phyloP scores from a whole-genome alignment of 805 yeast genomes.

The Pichia occidentalis region DNA sequence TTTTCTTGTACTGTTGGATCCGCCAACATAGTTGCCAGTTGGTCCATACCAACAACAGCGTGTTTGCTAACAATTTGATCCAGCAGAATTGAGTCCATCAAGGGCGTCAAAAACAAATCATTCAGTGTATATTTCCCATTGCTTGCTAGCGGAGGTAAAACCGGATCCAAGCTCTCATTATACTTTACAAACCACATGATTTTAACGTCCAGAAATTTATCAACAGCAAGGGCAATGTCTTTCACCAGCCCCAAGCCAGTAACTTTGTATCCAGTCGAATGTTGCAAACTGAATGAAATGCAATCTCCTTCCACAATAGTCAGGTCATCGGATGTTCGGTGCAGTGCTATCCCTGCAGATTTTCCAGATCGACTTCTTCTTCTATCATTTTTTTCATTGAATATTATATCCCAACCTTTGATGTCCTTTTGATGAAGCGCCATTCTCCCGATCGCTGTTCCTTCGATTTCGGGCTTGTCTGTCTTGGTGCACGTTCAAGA shows the following conservation, averaged over 20 bases:
- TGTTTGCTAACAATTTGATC: slow-evolving; percentile 39
- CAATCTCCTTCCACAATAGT: slow-evolving; percentile 49
- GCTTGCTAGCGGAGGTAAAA: slow-evolving; percentile 23
- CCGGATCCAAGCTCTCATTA: slow-evolving; percentile 26
- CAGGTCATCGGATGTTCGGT: slow-evolving; percentile 40
- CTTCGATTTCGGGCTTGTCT: neutral
- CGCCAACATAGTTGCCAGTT: neutral
- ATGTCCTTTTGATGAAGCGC: slow-evolving; percentile 23
- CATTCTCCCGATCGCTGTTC: no score
- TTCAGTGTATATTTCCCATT: slow-evolving; percentile 25
- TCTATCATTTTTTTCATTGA: slow-evolving; percentile 12
- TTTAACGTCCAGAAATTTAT: slow-evolving; percentile 40
- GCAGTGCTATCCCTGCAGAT: slow-evolving; percentile 26
- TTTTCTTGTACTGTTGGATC: no score
- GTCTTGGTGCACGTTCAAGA: no score
- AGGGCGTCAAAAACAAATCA: slow-evolving; percentile 53
- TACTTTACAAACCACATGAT: slow-evolving; percentile 43
- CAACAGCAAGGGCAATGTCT: slow-evolving; percentile 46
- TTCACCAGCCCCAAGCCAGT: slow-evolving; percentile 40
- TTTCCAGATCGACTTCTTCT: slow-evolving; percentile 22
- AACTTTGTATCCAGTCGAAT: slow-evolving; percentile 22
- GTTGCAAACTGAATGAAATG: slow-evolving; percentile 29
- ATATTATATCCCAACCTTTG: slow-evolving; percentile 33
- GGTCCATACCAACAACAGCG: slow-evolving; percentile 36
- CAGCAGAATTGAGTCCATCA: slow-evolving; percentile 37